Evolutionary conservation across 805 yeast genomes (phyloP), one percentile per base, ranked within the genome.

Genomic region (Wickerhamiella shivajii): DNA sequence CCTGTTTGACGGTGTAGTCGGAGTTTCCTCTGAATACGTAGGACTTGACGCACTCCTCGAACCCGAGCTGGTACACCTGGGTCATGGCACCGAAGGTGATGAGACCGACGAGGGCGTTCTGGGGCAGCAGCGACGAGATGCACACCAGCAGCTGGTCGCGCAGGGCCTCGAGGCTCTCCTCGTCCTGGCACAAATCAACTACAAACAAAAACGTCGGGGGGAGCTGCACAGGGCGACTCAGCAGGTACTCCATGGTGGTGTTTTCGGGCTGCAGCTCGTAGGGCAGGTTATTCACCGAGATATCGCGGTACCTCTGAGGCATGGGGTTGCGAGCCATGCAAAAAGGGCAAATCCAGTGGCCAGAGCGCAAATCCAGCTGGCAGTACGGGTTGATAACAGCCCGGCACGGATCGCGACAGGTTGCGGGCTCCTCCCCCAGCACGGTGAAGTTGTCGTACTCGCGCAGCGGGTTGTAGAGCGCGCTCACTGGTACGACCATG

Each of bases 381-480:
- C 87, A 77, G 60, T 72, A 85, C 8, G 95, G 94, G 59, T 85
- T 87, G 55, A 90, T 59, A 23, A 83, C 73, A 4, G 85, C 75
- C 43, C 80, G 74, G 66, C 99, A 90, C 38, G 72, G 71, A 17
- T 74, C 69, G 35, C 84, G 67, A 60, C 96, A 85, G 27, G 71
- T 59, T 33, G 74, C 73, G 9, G 96, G 96, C 54, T 85, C 94
- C 56, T 84, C 83, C 47, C 70, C 70, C 37, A 87, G 83, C 34
- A 79, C 59, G 12, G 81, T 76, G 41, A 83, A 62, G 42, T 76
- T 84, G 39, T 76, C 77, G 44, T 79, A 70, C 38, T 71, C 71
- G 49, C 81, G 73, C 46, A 90, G 67, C 6, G 99, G 99, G n/a
- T 96, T 85, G 63, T 84, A 90, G 41, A 90, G 61, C 36, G 94